phyloP scores from a whole-genome alignment of 805 yeast species.

The Zygosaccharomyces bisporus region DNA sequence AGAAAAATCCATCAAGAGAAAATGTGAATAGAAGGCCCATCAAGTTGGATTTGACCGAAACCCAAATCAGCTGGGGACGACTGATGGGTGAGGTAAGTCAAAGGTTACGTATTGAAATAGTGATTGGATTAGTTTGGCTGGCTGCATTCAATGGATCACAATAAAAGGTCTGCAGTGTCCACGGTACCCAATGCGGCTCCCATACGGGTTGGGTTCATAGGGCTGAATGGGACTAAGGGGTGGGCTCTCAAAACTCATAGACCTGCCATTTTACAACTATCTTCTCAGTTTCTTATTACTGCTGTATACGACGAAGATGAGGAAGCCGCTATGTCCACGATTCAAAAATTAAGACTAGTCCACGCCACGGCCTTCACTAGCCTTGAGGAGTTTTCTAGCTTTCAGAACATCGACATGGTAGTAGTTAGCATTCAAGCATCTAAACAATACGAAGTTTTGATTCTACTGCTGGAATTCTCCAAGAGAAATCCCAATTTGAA shows the following conservation, averaged over 20 bases:
- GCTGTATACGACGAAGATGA: slow-evolving; percentile 26
- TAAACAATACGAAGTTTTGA: slow-evolving; percentile 18
- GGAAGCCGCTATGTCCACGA: slow-evolving; percentile 23
- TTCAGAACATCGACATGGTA: slow-evolving; percentile 27
- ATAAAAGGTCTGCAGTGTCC: slow-evolving; percentile 31
- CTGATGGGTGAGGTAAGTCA: not conserved
- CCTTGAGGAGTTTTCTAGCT: slow-evolving; percentile 25
- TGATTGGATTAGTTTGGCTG: not conserved
- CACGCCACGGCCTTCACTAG: slow-evolving; percentile 29
- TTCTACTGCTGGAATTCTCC: slow-evolving; percentile 25
- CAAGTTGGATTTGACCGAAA: not conserved
- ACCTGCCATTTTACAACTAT: slow-evolving; percentile 29
- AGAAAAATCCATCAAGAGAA: no score
- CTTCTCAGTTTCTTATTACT: slow-evolving; percentile 31
- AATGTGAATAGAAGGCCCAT: not conserved
- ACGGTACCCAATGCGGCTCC: slow-evolving; percentile 33
- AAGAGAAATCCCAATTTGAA: slow-evolving; percentile 22
- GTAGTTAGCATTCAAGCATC: slow-evolving; percentile 26
- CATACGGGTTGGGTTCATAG: slow-evolving; percentile 30
- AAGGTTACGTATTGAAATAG: not conserved
- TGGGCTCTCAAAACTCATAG: slow-evolving; percentile 35
- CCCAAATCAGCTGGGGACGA: not conserved
- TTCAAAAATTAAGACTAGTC: slow-evolving; percentile 23
- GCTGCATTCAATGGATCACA: slow-evolving; percentile 22
- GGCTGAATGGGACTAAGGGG: slow-evolving; percentile 25